Evolutionary conservation across 148 eudicot genomes (phyloP).

Genomic region (Gaultheria prostrata): DNA sequence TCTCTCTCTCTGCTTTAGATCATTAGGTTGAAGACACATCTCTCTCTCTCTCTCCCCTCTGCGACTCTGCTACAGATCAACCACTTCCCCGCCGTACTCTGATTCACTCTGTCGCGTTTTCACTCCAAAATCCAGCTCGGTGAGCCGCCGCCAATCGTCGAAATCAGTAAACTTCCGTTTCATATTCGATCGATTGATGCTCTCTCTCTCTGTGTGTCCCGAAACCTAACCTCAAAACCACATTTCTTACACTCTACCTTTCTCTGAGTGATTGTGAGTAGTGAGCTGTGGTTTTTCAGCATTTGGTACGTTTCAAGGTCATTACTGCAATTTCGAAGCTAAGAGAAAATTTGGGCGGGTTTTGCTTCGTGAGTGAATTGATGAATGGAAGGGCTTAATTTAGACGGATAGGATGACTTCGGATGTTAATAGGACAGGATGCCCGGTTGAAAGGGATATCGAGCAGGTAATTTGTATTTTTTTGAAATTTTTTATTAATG

Average conservation of each 20-base stretch:
- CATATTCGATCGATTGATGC: background rate
- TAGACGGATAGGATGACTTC: constrained; percentile 53
- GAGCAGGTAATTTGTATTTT: constrained; percentile 53
- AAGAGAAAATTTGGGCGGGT: background rate
- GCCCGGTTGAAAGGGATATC: constrained; percentile 58
- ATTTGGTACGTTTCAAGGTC: background rate
- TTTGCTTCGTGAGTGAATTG: constrained; percentile 14
- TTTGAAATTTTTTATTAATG: background rate
- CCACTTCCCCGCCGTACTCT: constrained; percentile 14
- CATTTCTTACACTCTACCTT: constrained; percentile 2
- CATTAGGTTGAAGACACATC: too few species aligned
- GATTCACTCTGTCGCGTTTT: constrained; percentile 11
- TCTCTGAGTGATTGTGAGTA: background rate
- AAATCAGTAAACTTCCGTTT: constrained; percentile 15
- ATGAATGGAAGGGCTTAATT: constrained; percentile 40
- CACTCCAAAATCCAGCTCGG: constrained; percentile 14
- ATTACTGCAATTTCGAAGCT: constrained; percentile 7
- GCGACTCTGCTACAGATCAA: constrained; percentile 26
- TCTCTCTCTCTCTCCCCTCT: constrained; percentile 26
- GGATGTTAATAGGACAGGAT: constrained; percentile 55
- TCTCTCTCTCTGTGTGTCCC: background rate
- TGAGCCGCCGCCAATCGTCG: constrained; percentile 13
- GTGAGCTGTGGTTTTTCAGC: constrained; percentile 14
- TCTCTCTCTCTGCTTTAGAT: background rate
- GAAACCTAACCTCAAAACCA: background rate